These are phyloP conservation scores for Phytophthora brassicae DNA, from an alignment of 352 stramenopile genomes.

Conservation along the genomic window DNA sequence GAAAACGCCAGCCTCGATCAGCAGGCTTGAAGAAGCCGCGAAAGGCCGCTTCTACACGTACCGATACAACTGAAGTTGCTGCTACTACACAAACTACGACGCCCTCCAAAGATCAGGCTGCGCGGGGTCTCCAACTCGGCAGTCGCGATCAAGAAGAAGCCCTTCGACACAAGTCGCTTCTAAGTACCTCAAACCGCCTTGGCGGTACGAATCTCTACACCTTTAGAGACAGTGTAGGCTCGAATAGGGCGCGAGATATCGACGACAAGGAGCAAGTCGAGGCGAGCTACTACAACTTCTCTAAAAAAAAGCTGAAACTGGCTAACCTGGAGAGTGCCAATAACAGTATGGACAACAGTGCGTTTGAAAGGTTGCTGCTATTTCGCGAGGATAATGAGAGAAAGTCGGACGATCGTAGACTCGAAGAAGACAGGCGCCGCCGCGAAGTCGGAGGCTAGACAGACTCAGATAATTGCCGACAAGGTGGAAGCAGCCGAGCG, in stretches of 20 bases:
- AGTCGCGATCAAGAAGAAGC: not conserved
- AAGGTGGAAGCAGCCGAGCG: conserved; percentile 5
- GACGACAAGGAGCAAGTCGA: not conserved
- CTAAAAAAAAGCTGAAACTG: conserved; percentile 4
- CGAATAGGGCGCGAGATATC: not conserved
- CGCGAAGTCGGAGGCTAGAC: not conserved
- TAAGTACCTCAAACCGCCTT: not conserved
- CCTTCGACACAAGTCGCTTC: not conserved
- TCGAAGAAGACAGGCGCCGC: too few relatives aligned
- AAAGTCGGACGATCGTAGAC: conserved; percentile 1
- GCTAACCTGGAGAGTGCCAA: not conserved
- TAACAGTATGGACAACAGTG: not conserved
- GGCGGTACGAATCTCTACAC: not conserved
- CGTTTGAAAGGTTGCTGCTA: conserved; percentile 3
- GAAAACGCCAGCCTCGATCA: not conserved
- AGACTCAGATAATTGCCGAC: not conserved
- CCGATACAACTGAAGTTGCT: not conserved
- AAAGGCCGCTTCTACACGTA: not conserved
- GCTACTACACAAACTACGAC: not conserved
- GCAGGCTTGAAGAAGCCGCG: not conserved
- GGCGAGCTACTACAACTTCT: not conserved
- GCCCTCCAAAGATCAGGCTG: not conserved
- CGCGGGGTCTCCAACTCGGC: not conserved
- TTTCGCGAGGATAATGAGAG: conserved; percentile 8
- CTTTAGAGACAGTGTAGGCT: not conserved